Conservation (phyloP, 495 filamentous ascomycete genomes). For the Neurospora africana region DNA sequence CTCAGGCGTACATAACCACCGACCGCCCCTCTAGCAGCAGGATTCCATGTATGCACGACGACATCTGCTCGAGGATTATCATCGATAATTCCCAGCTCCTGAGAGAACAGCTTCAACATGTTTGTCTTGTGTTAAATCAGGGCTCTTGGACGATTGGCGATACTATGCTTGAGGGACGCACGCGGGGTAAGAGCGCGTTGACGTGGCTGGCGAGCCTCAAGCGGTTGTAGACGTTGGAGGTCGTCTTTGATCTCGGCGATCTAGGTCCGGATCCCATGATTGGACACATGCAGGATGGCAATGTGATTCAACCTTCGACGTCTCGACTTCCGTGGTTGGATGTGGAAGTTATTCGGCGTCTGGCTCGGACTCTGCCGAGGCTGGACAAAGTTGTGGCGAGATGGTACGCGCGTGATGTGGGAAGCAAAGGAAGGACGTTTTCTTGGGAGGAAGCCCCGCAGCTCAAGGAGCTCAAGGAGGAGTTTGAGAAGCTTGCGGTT, state of each 20-base stretch:
- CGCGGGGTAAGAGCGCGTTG: not conserved
- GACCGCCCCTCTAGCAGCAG: not conserved
- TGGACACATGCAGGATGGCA: not conserved
- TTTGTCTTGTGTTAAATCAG: not conserved
- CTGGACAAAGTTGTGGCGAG: not conserved
- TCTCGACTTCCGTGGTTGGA: not conserved
- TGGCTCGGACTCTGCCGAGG: not conserved
- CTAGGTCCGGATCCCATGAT: not conserved
- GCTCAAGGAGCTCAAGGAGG: not conserved
- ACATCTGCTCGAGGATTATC: not conserved
- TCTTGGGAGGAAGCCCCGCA: not conserved
- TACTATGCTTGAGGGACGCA: not conserved
- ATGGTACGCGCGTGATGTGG: not conserved
- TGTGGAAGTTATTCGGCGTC: not conserved
- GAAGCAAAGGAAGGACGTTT: not conserved
- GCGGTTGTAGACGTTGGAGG: not conserved
- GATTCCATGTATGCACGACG: not conserved
- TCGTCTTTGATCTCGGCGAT: not conserved
- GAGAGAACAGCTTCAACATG: not conserved
- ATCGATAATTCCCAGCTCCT: not conserved
- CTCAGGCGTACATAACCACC: not conserved
- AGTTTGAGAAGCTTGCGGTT: not conserved
- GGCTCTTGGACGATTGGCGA: not conserved
- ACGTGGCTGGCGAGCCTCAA: not conserved
- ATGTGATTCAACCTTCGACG: not conserved